Percentiles rank a stretch among this genome's conserved stretches.
phyloP scores from a whole-genome alignment of 169 alveolate genomes.

The Cryptosporidium ubiquitum region DNA sequence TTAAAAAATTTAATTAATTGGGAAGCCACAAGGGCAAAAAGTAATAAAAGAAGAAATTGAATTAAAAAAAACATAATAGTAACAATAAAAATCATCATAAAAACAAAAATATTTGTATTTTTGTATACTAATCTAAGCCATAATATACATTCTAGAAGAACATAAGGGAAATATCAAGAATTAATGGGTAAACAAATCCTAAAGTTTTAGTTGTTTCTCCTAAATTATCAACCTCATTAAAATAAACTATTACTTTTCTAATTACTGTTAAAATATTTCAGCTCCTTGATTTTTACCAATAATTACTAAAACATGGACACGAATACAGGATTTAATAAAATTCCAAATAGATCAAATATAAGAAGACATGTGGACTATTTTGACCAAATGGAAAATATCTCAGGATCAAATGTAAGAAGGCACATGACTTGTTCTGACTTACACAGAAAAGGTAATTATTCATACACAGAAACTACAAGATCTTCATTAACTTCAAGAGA shows the following conservation, averaged over 20 bases:
- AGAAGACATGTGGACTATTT: not conserved
- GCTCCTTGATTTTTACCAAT: too few relatives aligned
- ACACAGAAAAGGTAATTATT: not conserved
- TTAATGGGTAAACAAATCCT: too few relatives aligned
- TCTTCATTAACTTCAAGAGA: not conserved
- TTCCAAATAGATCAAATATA: not conserved
- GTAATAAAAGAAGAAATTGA: not conserved
- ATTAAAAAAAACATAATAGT: too few relatives aligned
- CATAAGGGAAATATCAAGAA: not conserved
- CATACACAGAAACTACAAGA: not conserved
- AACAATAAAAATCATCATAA: too few relatives aligned
- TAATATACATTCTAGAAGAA: not conserved
- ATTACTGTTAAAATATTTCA: too few relatives aligned
- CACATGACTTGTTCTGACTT: not conserved
- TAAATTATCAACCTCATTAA: not conserved
- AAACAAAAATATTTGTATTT: not conserved
- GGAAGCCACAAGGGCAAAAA: not conserved
- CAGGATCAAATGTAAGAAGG: slow-evolving; percentile 8
- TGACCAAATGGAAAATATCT: slow-evolving; percentile 30
- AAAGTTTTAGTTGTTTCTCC: too few relatives aligned
- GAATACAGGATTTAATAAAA: not conserved
- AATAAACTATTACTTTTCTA: not conserved
- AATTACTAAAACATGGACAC: not conserved
- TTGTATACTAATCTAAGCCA: not conserved
- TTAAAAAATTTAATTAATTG: not conserved